Evolutionary conservation across 1,284 basidiomycete genomes (phyloP), one percentile per base, ranked within the genome.

Genomic region (Neonothopanus nambi): DNA sequence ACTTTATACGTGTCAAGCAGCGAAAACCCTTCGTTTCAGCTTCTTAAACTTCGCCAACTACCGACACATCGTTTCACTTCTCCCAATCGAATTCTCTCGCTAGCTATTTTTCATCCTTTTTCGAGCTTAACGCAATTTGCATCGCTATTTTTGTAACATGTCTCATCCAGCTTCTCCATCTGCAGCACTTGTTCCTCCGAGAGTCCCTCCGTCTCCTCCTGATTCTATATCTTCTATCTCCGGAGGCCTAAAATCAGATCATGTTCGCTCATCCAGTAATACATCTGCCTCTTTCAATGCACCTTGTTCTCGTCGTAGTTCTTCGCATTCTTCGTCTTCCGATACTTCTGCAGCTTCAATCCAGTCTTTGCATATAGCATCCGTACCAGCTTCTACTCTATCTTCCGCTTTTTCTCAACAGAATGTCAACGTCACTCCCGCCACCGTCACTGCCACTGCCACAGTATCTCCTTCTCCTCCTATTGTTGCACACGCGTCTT

Each of bases 101-200:
- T 38, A 45, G 49, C 53, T 43, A 39, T 39, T 36, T n/a, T n/a
- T n/a, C n/a, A n/a, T n/a, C n/a, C n/a, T n/a, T 47, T 43, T 26
- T 20, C 41, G 35, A 35, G 50, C 45, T 52, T 45, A 44, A 36
- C 15, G 50, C 30, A 44, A n/a, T n/a, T 56, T 48, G 50, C 51
- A 52, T 52, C 42, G 51, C 55, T 56, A 56, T 56, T 46, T n/a
- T 46, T 51, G 35, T 46, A 50, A 42, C 38, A 48, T 52, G 47
- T 50, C 42, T 30, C 46, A 42, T 36, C 23, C 50, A 35, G 28
- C 49, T 24, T 52, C 30, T 44, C 50, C 44, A 35, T 35, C 39
- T 12, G 21, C 23, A 17, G 24, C 37, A 23, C n/a, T 30, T 21
- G 21, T 40, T 18, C 50, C 30, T 33, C 30, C 30, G 8, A 33